These are phyloP conservation scores for Cinchona pubescens DNA, from an alignment of 257 asterid species.

Conservation along the genomic window DNA sequence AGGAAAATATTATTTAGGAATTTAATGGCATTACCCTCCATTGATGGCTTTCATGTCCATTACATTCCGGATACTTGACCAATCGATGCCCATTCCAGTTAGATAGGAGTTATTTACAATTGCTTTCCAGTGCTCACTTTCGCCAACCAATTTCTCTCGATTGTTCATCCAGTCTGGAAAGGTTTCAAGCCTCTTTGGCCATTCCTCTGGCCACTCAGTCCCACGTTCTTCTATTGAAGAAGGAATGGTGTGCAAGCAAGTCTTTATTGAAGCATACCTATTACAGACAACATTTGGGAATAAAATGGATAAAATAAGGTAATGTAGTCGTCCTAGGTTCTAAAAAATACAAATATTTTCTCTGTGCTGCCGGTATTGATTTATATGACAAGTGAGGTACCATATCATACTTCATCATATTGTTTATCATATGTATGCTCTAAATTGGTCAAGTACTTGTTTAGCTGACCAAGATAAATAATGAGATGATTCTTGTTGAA, in stretches of 20 bases:
- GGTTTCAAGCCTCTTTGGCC: constrained; percentile 85
- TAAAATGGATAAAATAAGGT: constrained; percentile 8
- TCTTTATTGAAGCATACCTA: constrained; percentile 67
- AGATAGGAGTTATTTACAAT: constrained; percentile 76
- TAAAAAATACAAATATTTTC: not conserved
- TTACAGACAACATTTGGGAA: constrained; percentile 5
- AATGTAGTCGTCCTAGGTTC: not conserved
- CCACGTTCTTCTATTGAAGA: constrained; percentile 86
- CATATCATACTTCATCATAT: not conserved
- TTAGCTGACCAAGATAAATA: not conserved
- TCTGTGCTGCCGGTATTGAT: not conserved
- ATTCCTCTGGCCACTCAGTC: constrained; percentile 94
- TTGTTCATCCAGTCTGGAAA: constrained; percentile 86
- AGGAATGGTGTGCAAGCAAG: constrained; percentile 70
- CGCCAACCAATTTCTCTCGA: constrained; percentile 65
- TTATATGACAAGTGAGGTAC: too few species aligned
- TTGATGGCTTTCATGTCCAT: constrained; percentile 96
- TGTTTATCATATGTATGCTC: not conserved
- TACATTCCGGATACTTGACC: constrained; percentile 73
- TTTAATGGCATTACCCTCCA: constrained; percentile 75
- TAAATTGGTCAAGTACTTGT: not conserved
- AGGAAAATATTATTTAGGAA: not conserved
- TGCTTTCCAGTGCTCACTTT: constrained; percentile 73
- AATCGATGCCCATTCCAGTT: constrained; percentile 75
- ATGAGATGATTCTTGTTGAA: not conserved